phyloP scores from a whole-genome alignment of 2,329 filamentous ascomycete species.

The Hirsutella minnesotensis region DNA sequence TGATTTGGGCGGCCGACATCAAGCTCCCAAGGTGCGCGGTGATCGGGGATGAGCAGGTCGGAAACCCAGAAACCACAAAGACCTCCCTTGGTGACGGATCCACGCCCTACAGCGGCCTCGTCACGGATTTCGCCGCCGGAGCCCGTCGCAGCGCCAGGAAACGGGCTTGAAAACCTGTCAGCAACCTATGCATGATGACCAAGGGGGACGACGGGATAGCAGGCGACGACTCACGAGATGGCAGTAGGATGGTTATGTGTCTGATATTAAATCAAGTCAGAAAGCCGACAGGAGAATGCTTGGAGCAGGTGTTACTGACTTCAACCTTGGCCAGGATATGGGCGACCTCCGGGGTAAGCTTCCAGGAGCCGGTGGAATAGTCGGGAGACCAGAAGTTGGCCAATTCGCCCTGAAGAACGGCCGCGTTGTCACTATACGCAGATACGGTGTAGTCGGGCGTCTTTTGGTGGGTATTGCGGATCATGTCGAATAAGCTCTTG shows the following conservation, averaged over 20 bases:
- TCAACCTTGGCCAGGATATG: conserved; percentile 91
- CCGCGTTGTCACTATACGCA: conserved; percentile 95
- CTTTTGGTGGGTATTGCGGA: conserved; percentile 82
- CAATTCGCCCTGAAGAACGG: conserved; percentile 47
- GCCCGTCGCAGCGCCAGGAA: conserved; percentile 84
- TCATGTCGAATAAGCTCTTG: conserved; percentile 87
- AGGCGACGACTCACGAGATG: conserved; percentile 44
- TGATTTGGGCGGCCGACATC: conserved; percentile 84
- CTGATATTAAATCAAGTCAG: conserved; percentile 7
- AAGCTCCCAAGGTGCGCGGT: conserved; percentile 77
- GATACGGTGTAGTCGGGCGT: conserved; percentile 77
- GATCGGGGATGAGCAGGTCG: conserved; percentile 78
- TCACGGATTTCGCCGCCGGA: conserved; percentile 93
- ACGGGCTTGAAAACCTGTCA: conserved; percentile 42
- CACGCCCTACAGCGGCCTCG: conserved; percentile 85
- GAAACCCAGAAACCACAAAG: conserved; percentile 91
- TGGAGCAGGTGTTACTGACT: conserved; percentile 4
- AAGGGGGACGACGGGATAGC: too few relatives aligned
- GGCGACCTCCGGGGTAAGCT: conserved; percentile 70
- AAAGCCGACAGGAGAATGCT: not conserved
- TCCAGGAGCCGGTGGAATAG: conserved; percentile 78
- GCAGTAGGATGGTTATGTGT: conserved; percentile 97
- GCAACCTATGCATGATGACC: too few relatives aligned
- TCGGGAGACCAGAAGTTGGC: conserved; percentile 70
- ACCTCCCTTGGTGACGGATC: conserved; percentile 86